Base-by-base conservation (phyloP, 2,329 filamentous ascomycete species). In the Chalara sp. region DNA sequence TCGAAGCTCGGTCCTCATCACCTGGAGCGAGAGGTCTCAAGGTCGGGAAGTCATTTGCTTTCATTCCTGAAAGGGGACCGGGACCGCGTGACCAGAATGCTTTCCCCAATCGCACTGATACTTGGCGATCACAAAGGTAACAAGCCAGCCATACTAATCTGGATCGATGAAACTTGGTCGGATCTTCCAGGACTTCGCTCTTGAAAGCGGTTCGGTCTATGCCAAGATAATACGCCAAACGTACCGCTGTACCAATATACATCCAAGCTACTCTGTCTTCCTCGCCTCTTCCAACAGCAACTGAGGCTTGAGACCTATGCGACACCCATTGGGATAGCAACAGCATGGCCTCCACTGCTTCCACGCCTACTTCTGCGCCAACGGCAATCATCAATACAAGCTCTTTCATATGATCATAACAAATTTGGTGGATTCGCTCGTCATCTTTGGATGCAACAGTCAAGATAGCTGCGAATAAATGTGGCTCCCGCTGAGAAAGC, bases 191-290 rank as follows among this genome's bases (percentile, higher is more conserved):
- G 42, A 76, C 72, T 37, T 82, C 78, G 32, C 79, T 76, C 42
- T 80, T 74, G 58, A 88, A 83, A 0, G 82, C 81, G 21, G 84
- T 86, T 53, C 81, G 75, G 61, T 89, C 85, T 13, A 89, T 71
- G 1, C 81, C 80, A 12, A 87, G 77, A 47, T 85, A 85, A 62
- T 88, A 88, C 0, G 80, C 84, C 3, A 86, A 78, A 6, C 85
- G 76, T 6, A 89, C 68, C 3, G 85, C 85, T 21, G 84, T 76
- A 1, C 85, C 85, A 5, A 87, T 83, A 58, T 87, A 81, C 84
- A 88, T 88, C 85, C 85, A 89, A 0, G 84, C 83, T 32, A 85
- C 83, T 43, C 85, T 77, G 58, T 89, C 84, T 62, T 88, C 85
- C 63, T 88, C 84, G 6, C 85, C 85, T 50, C 84, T 76, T 0